Base-by-base conservation (phyloP, 2,329 filamentous ascomycete genomes). In the Diaporthe sp. region DNA sequence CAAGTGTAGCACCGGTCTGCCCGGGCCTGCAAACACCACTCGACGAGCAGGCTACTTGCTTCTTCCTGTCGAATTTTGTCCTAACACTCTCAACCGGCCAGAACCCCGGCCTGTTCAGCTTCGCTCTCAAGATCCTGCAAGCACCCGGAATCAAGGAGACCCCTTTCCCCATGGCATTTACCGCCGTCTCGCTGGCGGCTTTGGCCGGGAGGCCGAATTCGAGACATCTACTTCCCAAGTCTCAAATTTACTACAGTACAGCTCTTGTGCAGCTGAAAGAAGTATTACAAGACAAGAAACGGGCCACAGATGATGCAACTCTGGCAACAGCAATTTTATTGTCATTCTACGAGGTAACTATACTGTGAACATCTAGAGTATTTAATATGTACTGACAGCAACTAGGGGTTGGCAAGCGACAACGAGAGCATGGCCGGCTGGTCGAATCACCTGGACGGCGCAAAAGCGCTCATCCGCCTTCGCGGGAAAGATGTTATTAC, bases 1-100 rank as follows among this genome's bases (percentile, higher is more conserved):
- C 68, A 25, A 27, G 27, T 13, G 22, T 66, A 2, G 47, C 68
- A 19, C 59, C 58, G 30, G 50, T 74, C 35, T 17, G 32, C 8
- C n/a, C 69, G 22, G 50, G 68, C 39, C 25, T 76, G 4, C 75
- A 78, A 63, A 79, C 78, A 6, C 77, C 78, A 5, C 75, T 79
- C 17, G 77, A 78, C 17, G 75, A 79, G 42, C 78, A 79, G 61
- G 78, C 78, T 2, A 77, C 77, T 2, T 79, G 78, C 35, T 79
- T 76, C 55, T 79, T 79, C 22, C 70, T 79, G 17, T 77, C 78
- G 12, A 78, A 79, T 32, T 79, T 78, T 30, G 78, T 79, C 22
- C 58, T 79, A 9, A 76, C 73, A 4, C 75, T 77, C 30, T 77
- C 78, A 4, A 58, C 71, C 1, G 78, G 73, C 3, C 73, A 77